Evolutionary conservation across 2,329 filamentous ascomycete genomes (phyloP), one percentile per base, ranked within the genome.

Genomic region (Venturia aucupariae): DNA sequence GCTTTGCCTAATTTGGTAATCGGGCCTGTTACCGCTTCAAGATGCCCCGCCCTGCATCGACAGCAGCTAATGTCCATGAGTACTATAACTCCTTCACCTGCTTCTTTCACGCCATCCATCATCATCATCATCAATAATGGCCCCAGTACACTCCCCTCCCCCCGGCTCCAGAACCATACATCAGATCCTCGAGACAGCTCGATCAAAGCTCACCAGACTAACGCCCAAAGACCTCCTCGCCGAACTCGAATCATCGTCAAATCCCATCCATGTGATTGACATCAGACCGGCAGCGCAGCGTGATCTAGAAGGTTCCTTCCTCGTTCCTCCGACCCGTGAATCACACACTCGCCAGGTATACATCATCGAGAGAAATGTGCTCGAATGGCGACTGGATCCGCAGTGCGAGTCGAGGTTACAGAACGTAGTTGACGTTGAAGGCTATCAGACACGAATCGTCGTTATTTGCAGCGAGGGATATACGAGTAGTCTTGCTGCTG

Each of bases 341-440:
- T 35, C 51, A n/a, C 4, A 35, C 1, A 8, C 3, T 6, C 41
- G 19, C 39, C 32, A 22, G 30, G 42, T 44, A 13, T 42, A 51
- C n/a, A 38, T 62, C 32, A 51, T 62, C 24, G 60, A 62, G 17
- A 39, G 60, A n/a, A 62, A 62, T 15, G 60, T 62, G 3, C 42
- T 62, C 4, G 60, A 62, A 51, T 62, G 60, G 60, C 60, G 60
- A 4, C 32, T 62, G 4, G 60, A 62, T 27, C 60, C 60, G 8
- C 60, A 38, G 15, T 35, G 22, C 42, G 60, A 62, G 38, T 22
- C 60, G 44, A 44, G 60, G 15, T 17, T 27, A 3, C 11, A 62
- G 11, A 42, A 62, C 19, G 44, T 62, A n/a, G 35, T 61, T n/a
- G 59, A 61, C n/a, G 27, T 42, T 19, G 22, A n/a, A 27, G 39